Evolutionary conservation across 345 rosid species (phyloP).

Genomic region (Salix brachista): DNA sequence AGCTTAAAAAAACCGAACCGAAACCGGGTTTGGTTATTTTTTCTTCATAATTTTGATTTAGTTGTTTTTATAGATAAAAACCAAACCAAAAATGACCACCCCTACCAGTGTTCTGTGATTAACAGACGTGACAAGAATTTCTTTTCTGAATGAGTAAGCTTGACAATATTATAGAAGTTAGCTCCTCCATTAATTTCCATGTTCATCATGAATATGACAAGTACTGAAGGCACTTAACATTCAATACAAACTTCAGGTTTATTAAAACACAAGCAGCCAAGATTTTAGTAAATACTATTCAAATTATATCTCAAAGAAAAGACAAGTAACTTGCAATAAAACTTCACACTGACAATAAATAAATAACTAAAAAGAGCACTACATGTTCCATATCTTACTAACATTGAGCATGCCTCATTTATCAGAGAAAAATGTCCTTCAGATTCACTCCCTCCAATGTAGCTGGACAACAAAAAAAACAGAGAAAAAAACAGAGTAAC

Average conservation of each 20-base stretch:
- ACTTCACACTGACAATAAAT: too few relatives aligned
- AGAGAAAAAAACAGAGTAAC: not conserved
- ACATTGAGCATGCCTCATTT: constrained; percentile 96
- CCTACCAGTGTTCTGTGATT: not conserved
- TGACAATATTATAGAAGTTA: not conserved
- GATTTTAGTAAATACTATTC: not conserved
- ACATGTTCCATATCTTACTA: constrained; percentile 35
- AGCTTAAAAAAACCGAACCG: too few relatives aligned
- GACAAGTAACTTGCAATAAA: too few relatives aligned
- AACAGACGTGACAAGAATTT: not conserved
- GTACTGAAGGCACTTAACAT: not conserved
- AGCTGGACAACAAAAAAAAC: constrained; percentile 40
- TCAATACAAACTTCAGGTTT: not conserved
- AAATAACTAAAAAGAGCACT: not conserved
- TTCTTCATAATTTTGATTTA: too few relatives aligned
- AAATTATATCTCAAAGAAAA: not conserved
- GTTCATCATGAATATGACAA: not conserved
- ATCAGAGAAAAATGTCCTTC: constrained; percentile 92
- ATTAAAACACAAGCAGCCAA: not conserved
- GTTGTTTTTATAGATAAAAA: too few relatives aligned
- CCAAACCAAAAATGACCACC: too few relatives aligned
- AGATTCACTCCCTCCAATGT: constrained; percentile 80
- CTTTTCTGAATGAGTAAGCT: not conserved
- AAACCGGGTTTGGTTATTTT: too few relatives aligned
- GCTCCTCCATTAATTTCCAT: not conserved